Evolutionary conservation across 805 yeast genomes (phyloP).

Genomic region (Lachancea cidri): DNA sequence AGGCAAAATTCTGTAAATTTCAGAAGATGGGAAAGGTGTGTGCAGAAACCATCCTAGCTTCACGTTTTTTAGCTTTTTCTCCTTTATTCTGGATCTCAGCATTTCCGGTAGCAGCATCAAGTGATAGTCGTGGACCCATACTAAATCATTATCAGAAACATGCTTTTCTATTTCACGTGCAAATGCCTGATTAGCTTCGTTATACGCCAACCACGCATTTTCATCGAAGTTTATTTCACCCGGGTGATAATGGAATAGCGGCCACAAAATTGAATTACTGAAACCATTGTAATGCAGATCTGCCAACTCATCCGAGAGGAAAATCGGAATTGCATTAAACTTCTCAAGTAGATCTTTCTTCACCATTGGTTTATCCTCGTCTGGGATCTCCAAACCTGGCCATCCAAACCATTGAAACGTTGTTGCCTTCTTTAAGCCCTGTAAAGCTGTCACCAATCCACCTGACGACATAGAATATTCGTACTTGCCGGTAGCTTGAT

Average conservation of each 20-base stretch:
- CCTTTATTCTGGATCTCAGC: constrained; percentile 57
- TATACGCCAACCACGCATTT: constrained; percentile 95
- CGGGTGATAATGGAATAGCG: constrained; percentile 96
- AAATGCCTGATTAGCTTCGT: constrained; percentile 82
- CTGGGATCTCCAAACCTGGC: constrained; percentile 91
- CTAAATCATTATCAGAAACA: constrained; percentile 75
- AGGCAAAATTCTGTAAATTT: constrained; percentile 91
- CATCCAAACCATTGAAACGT: constrained; percentile 98
- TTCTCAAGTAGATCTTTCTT: constrained; percentile 63
- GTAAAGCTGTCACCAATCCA: constrained; percentile 92
- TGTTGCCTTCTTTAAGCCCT: constrained; percentile 77
- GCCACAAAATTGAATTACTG: constrained; percentile 94
- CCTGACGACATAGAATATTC: constrained; percentile 93
- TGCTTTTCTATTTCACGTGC: constrained; percentile 66
- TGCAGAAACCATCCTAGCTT: constrained; percentile 91
- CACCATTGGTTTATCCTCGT: constrained; percentile 62
- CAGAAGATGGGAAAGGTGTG: constrained; percentile 97
- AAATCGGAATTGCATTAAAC: constrained; percentile 88
- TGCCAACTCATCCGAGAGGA: constrained; percentile 81
- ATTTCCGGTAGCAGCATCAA: constrained; percentile 90
- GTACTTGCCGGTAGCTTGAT: constrained; percentile 53
- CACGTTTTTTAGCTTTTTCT: constrained; percentile 46
- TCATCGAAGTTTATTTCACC: constrained; percentile 99
- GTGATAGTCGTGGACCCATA: constrained; percentile 99
- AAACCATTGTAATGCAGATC: constrained; percentile 97